Base-by-base conservation (phyloP, 2,329 filamentous ascomycete genomes). In the Periconia sp. region DNA sequence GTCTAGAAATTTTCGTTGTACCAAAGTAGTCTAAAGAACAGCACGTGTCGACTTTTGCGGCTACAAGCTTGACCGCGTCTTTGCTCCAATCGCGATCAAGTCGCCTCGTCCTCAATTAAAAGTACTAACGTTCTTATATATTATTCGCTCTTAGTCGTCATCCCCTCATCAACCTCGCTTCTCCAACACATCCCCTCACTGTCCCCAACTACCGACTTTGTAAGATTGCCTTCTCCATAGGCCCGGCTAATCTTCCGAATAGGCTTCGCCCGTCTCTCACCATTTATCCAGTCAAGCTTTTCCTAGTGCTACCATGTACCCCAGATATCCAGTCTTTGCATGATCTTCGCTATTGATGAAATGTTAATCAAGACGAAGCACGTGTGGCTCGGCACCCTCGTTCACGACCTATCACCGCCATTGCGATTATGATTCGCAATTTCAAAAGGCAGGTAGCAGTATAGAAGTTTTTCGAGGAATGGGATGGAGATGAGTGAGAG, bases 211-310 rank as follows among this genome's bases (percentile, higher is more conserved):
- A 56, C 53, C 53, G 50, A 50, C 17, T 19, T 16, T 28, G 13
- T 29, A 29, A 21, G 35, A 24, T 21, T 24, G 26, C 34, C 29
- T 21, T 37, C 36, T 49, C 42, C 48, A 54, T 44, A 51, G 40
- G 24, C 10, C 53, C 53, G 53, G 53, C 35, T 56, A 51, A 56
- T 51, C 19, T 30, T 50, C 43, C 47, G 45, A 48, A 43, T 38
- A 35, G 21, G 24, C 39, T 37, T 47, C 24, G 35, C 33, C 40
- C 34, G 40, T 35, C 40, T 34, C 30, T 11, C 7, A 40, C 13
- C 31, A 39, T 49, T 51, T 54, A 54, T 35, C 48, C 50, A 40
- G 28, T 46, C 44, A 56, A 53, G 22, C 25, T 30, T 43, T 43
- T 18, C 11, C 26, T 17, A 40, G 39, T 48, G 28, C 36, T 24